phyloP scores from a whole-genome alignment of 2,329 filamentous ascomycete genomes.

The Lithohypha guttulata region DNA sequence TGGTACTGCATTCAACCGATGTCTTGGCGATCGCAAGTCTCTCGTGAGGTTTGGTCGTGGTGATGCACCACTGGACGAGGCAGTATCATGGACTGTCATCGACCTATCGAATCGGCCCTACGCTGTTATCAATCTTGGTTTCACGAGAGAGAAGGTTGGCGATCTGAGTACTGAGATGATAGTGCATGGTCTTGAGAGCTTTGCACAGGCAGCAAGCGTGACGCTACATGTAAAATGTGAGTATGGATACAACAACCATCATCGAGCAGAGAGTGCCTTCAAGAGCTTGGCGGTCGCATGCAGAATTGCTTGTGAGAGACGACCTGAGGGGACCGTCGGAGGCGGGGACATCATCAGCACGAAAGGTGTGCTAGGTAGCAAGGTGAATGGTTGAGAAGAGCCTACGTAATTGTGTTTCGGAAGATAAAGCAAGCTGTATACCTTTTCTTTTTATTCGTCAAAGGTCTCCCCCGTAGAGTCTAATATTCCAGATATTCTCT shows the following conservation, averaged over 20 bases:
- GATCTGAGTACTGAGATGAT: slow-evolving; percentile 94
- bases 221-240: slow-evolving; percentile 95
- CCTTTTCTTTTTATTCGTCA: too few relatives aligned
- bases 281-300: slow-evolving; percentile 89
- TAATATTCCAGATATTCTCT: too few relatives aligned
- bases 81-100: slow-evolving; percentile 82
- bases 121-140: slow-evolving; percentile 69
- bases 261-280: slow-evolving; percentile 90
- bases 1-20: slow-evolving; percentile 69
- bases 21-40: slow-evolving; percentile 66
- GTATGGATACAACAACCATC: slow-evolving; percentile 87
- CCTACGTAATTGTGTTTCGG: too few relatives aligned
- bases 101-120: slow-evolving; percentile 90
- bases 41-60: slow-evolving; percentile 84
- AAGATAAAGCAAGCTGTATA: too few relatives aligned
- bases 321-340: slow-evolving; percentile 65
- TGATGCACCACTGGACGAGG: slow-evolving; percentile 90
- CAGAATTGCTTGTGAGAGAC: slow-evolving; percentile 60
- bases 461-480: too few relatives aligned
- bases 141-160: slow-evolving; percentile 85
- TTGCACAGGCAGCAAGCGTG: slow-evolving; percentile 77
- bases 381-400: slow-evolving; percentile 18
- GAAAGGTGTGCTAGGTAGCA: slow-evolving; percentile 64
- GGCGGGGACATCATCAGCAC: slow-evolving; percentile 90
- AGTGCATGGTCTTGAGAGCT: slow-evolving; percentile 87